Evolutionary conservation across 768 basidiomycete species (phyloP), one percentile per base, ranked within the genome.

Genomic region (Tremella mesenterica): DNA sequence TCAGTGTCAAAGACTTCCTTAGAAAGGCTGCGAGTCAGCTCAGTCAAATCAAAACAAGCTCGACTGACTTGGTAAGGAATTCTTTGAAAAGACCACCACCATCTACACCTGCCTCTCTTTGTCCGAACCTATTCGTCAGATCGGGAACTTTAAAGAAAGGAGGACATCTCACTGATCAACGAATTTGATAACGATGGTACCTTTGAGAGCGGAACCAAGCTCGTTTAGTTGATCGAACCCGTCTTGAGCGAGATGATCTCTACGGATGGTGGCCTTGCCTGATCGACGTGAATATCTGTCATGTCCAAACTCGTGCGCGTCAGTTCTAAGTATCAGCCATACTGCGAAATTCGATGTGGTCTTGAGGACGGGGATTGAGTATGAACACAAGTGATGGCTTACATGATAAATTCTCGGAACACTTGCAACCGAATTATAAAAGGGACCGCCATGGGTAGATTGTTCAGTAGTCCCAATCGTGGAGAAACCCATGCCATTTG

Each of bases 21-120:
- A 53, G 84, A 85, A 16, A 99, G 73, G 13, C 85, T 88, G 55
- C 1, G 26, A 16, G 9, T 20, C 21, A 23, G 34, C 53, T 5
- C 33, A 10, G 30, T 12, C 14, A 38, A 38, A 16, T 2, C 26
- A 14, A 16, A 29, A 9, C 33, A 51, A 29, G 18, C 7, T 7
- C 3, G 18, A 50, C 76, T 59, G 50, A 78, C 75, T 69, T 70
- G 1, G 91, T 99, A 65, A 97, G 81, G 62, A 97, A 95, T 72
- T 97, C 95, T 71, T 97, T 99, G 78, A 95, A 97, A 4, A 97
- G 84, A 0, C 95, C 95, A 2, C 95, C 92, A 1, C 93, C 92
- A 59, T 96, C 93, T 28, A 97, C 93, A 0, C 92, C 93, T 16
- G 85, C 83, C 71, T 76, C 75, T 71, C 70, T 13, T 71, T 26